These are phyloP conservation scores for Cystofilobasidium bisporidii DNA, from an alignment of 768 basidiomycete species.

Conservation along the genomic window DNA sequence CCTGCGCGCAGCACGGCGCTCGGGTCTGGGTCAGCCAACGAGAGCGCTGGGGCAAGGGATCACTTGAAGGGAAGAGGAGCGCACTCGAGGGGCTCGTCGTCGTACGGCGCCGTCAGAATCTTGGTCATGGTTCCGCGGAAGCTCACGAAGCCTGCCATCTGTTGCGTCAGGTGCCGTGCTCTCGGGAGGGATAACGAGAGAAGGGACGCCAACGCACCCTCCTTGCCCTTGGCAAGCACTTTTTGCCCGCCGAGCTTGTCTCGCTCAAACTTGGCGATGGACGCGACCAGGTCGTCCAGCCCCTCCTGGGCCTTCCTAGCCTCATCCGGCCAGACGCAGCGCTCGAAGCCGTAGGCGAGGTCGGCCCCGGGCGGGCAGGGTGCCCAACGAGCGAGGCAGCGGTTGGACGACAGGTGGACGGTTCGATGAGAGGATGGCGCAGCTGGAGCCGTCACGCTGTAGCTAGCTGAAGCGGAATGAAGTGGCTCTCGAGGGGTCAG, in stretches of 20 bases:
- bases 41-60: neutral
- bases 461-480: too few species aligned
- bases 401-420: neutral
- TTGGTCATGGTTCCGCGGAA: constrained; percentile 42
- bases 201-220: constrained; percentile 4
- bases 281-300: constrained; percentile 28
- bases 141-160: constrained; percentile 34
- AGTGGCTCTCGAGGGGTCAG: too few species aligned
- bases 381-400: neutral
- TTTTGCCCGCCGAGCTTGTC: constrained; percentile 35
- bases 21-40: neutral
- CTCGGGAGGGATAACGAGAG: neutral
- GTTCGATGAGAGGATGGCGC: too few species aligned
- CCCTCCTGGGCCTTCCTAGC: constrained; percentile 35
- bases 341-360: constrained; percentile 37
- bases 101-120: constrained; percentile 40
- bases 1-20: neutral
- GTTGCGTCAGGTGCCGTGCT: neutral
- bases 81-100: constrained; percentile 26
- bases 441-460: too few species aligned
- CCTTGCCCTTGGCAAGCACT: constrained; percentile 28
- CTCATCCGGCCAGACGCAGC: constrained; percentile 35
- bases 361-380: constrained; percentile 33
- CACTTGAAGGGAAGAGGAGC: neutral
- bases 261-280: constrained; percentile 33